Percentiles rank a stretch among this genome's conserved stretches.
Conservation (phyloP, 1,139 yeast species). For the Scheffersomyces illinoinensis region DNA sequence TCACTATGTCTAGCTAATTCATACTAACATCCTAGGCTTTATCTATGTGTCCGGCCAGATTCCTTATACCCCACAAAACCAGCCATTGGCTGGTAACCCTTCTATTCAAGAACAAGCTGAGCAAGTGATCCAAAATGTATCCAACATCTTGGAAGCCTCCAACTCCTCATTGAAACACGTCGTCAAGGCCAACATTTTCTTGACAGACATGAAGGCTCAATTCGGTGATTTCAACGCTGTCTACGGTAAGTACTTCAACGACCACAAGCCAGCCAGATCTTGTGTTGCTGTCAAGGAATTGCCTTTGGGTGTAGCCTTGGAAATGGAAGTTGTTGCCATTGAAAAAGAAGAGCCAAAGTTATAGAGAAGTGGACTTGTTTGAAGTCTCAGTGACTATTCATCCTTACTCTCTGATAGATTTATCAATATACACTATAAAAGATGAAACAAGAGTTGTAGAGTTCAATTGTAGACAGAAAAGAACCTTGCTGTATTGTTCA, state of each 20-base stretch:
- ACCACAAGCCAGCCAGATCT: slow-evolving; percentile 92
- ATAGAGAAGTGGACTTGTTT: slow-evolving; percentile 14
- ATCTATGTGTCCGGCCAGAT: slow-evolving; percentile 94
- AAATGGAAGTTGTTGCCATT: slow-evolving; percentile 78
- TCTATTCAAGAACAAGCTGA: slow-evolving; percentile 78
- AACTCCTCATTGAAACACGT: slow-evolving; percentile 79
- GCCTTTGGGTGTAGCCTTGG: slow-evolving; percentile 79
- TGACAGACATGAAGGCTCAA: slow-evolving; percentile 77
- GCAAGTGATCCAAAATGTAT: slow-evolving; percentile 77
- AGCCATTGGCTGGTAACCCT: slow-evolving; percentile 70
- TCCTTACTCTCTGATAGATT: neutral
- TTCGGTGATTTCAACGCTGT: slow-evolving; percentile 82
- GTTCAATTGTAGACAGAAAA: neutral
- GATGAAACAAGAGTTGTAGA: neutral
- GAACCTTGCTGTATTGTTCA: neutral
- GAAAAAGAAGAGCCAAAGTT: slow-evolving; percentile 49
- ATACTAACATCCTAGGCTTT: slow-evolving; percentile 51
- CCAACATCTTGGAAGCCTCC: slow-evolving; percentile 75
- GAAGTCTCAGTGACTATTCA: neutral
- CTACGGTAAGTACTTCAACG: slow-evolving; percentile 75
- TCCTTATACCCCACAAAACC: slow-evolving; percentile 83
- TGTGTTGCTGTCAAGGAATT: slow-evolving; percentile 89
- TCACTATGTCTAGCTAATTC: neutral
- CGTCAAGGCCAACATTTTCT: slow-evolving; percentile 83
- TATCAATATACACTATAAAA: neutral